A percentile compares a stretch with the other conserved stretches of the same genome.
phyloP scores from a whole-genome alignment of 331 rosid genomes.

The Rhamnella rubrinervis region DNA sequence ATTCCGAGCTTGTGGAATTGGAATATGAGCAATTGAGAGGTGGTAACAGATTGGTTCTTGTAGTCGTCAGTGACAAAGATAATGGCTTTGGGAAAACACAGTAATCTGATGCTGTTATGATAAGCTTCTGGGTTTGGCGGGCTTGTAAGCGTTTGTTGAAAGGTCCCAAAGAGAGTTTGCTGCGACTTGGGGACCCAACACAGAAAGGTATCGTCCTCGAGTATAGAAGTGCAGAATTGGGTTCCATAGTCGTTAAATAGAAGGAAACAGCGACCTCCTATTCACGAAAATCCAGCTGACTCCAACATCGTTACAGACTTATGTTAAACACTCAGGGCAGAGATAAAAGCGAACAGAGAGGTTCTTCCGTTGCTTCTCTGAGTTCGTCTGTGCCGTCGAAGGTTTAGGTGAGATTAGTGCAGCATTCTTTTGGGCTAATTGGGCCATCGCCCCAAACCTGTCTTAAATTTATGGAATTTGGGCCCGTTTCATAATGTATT shows the following conservation, averaged over 20 bases:
- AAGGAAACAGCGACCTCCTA: conserved; percentile 16
- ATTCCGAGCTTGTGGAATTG: conserved; percentile 43
- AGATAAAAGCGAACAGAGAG: not conserved
- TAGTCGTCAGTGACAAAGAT: conserved; percentile 22
- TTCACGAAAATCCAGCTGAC: conserved; percentile 10
- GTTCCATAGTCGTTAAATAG: conserved; percentile 49
- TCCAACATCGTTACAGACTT: not conserved
- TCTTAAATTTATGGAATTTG: too few species aligned
- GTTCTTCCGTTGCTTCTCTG: not conserved
- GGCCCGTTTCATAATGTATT: too few species aligned
- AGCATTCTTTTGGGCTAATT: too few species aligned
- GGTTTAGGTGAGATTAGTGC: not conserved
- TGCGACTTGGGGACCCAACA: conserved; percentile 27
- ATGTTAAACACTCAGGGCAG: not conserved
- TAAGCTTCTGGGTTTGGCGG: conserved; percentile 28
- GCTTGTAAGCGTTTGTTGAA: conserved; percentile 46
- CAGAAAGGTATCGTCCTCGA: conserved; percentile 43
- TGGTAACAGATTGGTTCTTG: conserved; percentile 31
- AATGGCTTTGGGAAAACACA: conserved; percentile 22
- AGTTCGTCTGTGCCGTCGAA: not conserved
- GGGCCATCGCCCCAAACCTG: too few species aligned
- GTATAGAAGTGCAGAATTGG: conserved; percentile 45
- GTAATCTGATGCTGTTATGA: conserved; percentile 28
- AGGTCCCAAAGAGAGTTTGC: conserved; percentile 51
- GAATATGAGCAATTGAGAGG: conserved; percentile 50